phyloP scores from a whole-genome alignment of 2,329 filamentous ascomycete species.

The Fusarium palustre region DNA sequence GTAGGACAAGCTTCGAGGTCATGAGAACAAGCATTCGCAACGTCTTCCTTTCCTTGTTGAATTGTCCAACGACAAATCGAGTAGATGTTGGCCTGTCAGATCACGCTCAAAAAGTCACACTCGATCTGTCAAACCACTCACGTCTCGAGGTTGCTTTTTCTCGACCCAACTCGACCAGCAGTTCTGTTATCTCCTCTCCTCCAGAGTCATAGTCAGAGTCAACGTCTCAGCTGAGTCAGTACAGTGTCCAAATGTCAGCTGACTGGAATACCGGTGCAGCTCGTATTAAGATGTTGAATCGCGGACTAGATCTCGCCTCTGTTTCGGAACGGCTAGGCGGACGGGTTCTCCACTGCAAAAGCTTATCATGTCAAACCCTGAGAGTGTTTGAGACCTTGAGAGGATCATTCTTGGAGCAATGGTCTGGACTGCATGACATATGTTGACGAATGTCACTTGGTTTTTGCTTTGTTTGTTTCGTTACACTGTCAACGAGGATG shows the following conservation, averaged over 20 bases:
- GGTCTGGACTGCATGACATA: not conserved
- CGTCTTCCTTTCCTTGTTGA: not conserved
- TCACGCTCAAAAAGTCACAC: not conserved
- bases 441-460: not conserved
- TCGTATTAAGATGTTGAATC: conserved; percentile 9
- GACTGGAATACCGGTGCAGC: conserved; percentile 16
- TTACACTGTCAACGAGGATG: not conserved
- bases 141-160: not conserved
- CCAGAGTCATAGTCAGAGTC: not conserved
- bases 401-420: conserved; percentile 2
- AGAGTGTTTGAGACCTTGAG: conserved; percentile 4
- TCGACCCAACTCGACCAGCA: not conserved
- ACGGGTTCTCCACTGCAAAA: conserved; percentile 40
- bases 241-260: conserved; percentile 9
- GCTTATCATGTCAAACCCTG: conserved; percentile 31
- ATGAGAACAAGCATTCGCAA: conserved; percentile 4
- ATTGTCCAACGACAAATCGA: not conserved
- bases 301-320: conserved; percentile 22
- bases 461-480: not conserved
- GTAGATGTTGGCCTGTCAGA: not conserved
- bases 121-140: not conserved
- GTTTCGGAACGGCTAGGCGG: conserved; percentile 26
- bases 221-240: conserved; percentile 14
- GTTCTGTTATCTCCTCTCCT: not conserved
- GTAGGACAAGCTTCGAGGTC: conserved; percentile 10